Conservation (phyloP, 768 basidiomycete species). For the Boletus eberwhitei region DNA sequence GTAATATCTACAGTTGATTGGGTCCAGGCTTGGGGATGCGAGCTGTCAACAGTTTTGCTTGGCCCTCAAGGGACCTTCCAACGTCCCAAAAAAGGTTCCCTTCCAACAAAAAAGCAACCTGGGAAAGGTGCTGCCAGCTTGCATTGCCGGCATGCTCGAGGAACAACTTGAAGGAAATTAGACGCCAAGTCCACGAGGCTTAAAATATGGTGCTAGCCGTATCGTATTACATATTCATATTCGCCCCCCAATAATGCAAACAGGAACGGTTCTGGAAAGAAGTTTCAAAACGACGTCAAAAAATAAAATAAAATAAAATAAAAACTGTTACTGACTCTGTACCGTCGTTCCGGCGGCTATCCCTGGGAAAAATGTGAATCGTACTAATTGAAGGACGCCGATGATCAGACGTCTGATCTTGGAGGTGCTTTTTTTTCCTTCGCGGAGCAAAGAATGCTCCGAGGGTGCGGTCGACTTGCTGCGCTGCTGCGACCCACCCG, state of each 20-base stretch:
- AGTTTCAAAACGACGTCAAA: not conserved
- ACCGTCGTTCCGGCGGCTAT: not conserved
- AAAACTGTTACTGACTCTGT: not conserved
- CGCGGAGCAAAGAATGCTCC: slow-evolving; percentile 10
- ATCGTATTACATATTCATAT: not conserved
- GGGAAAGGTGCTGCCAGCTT: not conserved
- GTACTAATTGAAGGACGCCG: not conserved
- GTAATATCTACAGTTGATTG: not conserved
- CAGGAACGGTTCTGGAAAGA: not conserved
- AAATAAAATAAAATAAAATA: not conserved
- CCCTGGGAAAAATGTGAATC: slow-evolving; percentile 17
- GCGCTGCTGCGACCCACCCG: slow-evolving; percentile 5
- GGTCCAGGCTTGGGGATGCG: not conserved
- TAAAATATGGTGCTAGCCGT: not conserved
- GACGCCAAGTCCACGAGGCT: not conserved
- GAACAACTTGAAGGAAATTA: not conserved
- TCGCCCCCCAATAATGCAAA: not conserved
- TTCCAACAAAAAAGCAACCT: not conserved
- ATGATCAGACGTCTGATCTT: not conserved
- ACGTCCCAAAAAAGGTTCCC: too few relatives aligned
- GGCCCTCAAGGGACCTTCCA: not conserved
- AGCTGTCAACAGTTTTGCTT: not conserved
- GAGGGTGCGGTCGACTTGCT: slow-evolving; percentile 11
- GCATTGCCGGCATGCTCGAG: slow-evolving; percentile 1
- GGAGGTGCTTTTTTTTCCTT: not conserved